Conservation (phyloP, 495 filamentous ascomycete genomes). For the Aspergillus sclerotiicarbonarius region DNA sequence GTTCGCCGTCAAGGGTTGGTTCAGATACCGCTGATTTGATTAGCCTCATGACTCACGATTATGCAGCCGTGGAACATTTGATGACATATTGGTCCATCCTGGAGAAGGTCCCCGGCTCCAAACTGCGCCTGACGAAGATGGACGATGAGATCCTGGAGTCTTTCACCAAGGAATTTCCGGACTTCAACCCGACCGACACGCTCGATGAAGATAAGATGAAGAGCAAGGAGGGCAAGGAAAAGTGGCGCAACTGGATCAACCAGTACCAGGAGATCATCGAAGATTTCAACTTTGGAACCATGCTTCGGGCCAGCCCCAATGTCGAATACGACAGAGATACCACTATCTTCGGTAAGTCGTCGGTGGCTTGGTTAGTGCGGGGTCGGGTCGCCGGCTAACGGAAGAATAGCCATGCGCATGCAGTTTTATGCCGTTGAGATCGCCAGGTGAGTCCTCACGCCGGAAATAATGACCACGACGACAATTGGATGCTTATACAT, state of each 20-base stretch:
- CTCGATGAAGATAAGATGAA: constrained; percentile 96
- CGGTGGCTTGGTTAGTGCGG: neutral
- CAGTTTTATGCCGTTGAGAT: constrained; percentile 99
- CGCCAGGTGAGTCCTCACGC: constrained; percentile 56
- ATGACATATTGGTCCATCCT: constrained; percentile 96
- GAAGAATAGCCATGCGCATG: constrained; percentile 62
- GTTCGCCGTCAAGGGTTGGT: constrained; percentile 91
- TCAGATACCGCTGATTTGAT: neutral
- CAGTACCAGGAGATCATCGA: constrained; percentile 87
- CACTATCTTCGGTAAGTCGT: constrained; percentile 69
- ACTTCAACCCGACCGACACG: constrained; percentile 76
- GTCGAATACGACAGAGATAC: constrained; percentile 83
- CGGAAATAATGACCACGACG: constrained; percentile 8
- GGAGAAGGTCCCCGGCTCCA: constrained; percentile 80
- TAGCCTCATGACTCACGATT: constrained; percentile 17
- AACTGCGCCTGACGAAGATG: constrained; percentile 83
- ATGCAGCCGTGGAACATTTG: constrained; percentile 84
- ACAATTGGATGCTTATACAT: constrained; percentile 3
- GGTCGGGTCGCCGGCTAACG: constrained; percentile 17
- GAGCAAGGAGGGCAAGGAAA: constrained; percentile 92
- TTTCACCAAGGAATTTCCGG: constrained; percentile 83
- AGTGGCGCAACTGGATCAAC: constrained; percentile 94
- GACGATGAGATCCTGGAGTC: constrained; percentile 93
- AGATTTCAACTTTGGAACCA: constrained; percentile 97
- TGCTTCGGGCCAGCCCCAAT: constrained; percentile 75